A percentile compares a stretch with the other conserved stretches of the same genome.
phyloP scores from a whole-genome alignment of 2,329 filamentous ascomycete species.

The Ceratocystis harringtonii region DNA sequence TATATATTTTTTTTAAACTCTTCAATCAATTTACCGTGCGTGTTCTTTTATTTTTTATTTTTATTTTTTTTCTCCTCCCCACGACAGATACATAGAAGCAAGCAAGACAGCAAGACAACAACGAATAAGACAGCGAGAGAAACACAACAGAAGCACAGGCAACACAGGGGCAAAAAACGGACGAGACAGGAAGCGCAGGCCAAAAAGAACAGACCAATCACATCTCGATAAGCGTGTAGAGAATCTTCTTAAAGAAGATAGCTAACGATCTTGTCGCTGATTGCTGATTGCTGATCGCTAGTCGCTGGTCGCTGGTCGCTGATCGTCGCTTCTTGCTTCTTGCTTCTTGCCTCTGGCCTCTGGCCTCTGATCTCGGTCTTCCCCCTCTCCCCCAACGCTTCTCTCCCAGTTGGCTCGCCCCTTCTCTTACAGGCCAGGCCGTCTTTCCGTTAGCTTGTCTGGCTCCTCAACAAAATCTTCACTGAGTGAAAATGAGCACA shows the following conservation, averaged over 20 bases:
- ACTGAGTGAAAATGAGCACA: constrained; percentile 8
- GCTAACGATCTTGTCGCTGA: background rate
- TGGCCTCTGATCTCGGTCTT: background rate
- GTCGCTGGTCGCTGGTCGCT: too few species aligned
- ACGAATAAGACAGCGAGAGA: background rate
- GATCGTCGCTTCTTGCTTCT: background rate
- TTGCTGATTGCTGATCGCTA: too few species aligned
- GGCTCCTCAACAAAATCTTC: background rate
- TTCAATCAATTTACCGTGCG: background rate
- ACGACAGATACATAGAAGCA: background rate
- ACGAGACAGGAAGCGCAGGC: background rate
- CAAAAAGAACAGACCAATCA: background rate
- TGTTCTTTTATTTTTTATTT: background rate
- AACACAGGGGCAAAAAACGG: background rate
- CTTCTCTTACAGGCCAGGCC: background rate
- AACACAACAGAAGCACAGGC: background rate
- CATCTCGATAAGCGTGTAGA: background rate
- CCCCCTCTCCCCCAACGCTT: background rate
- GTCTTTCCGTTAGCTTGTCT: background rate
- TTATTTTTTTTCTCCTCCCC: background rate
- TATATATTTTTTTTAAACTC: background rate
- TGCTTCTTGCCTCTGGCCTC: background rate
- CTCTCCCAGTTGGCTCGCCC: background rate
- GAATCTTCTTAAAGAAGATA: background rate
- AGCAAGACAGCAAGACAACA: background rate